Evolutionary conservation across 257 asterid species (phyloP).

Genomic region (Gardenia jasminoides): DNA sequence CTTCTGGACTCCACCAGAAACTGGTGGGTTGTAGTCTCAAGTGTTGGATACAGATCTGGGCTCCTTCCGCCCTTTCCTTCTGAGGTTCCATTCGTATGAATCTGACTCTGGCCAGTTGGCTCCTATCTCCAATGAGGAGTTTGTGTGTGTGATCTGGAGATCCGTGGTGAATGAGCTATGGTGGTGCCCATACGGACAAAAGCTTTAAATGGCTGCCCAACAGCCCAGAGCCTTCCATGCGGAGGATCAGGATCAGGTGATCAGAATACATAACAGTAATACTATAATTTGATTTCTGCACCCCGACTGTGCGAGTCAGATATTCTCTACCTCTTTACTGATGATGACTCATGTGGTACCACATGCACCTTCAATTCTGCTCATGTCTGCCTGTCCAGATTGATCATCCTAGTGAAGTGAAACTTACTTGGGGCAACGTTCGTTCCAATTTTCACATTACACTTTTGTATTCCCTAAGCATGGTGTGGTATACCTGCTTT

Average conservation of each 20-base stretch:
- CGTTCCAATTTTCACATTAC: no score
- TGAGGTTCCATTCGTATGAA: not conserved
- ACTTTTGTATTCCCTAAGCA: no score
- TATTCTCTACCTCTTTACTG: not conserved
- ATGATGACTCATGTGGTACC: not conserved
- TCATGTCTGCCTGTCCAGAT: not conserved
- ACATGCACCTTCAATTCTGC: conserved; percentile 2
- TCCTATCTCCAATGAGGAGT: not conserved
- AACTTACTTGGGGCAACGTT: no score
- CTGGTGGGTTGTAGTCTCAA: no score
- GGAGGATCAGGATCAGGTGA: no score
- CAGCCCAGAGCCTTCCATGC: not conserved
- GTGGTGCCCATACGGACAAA: not conserved
- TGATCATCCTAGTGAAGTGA: no score
- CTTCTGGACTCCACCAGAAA: no score
- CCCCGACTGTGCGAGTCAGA: not conserved
- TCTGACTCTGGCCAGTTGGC: not conserved
- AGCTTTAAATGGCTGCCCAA: not conserved
- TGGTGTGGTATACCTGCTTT: no score
- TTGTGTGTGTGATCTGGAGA: no score
- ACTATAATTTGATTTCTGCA: not conserved
- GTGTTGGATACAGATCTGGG: no score
- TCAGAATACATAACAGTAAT: no score
- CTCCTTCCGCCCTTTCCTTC: no score
- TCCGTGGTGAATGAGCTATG: not conserved